Percentiles rank a stretch among this genome's conserved stretches.
These are phyloP conservation scores for Aspergillus sp. DNA, from an alignment of 2,329 filamentous ascomycete species.

Conservation along the genomic window DNA sequence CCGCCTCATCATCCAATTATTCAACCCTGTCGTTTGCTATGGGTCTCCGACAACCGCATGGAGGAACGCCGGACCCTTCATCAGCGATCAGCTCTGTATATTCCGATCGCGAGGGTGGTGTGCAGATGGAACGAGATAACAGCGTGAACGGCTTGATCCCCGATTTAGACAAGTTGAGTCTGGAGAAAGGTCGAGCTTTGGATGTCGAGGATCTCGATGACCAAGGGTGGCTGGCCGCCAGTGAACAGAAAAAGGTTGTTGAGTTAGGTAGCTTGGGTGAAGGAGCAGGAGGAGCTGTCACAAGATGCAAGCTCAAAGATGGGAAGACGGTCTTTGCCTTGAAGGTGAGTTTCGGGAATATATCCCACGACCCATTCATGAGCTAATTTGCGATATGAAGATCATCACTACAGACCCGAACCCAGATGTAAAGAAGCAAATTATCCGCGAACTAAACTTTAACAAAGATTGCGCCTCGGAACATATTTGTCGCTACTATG, in stretches of 20 bases:
- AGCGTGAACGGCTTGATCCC: conserved; percentile 75
- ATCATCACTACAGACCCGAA: conserved; percentile 98
- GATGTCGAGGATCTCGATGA: conserved; percentile 96
- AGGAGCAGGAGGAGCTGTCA: conserved; percentile 93
- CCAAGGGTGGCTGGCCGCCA: conserved; percentile 91
- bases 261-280: conserved; percentile 90
- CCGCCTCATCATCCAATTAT: conserved; percentile 83
- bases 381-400: conserved; percentile 47
- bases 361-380: not conserved
- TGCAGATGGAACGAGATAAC: conserved; percentile 77
- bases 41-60: conserved; percentile 60
- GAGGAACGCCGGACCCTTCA: conserved; percentile 75
- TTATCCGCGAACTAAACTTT: conserved; percentile 91
- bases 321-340: conserved; percentile 94
- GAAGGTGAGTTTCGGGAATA: conserved; percentile 63
- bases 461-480: conserved; percentile 96
- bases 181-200: conserved; percentile 78
- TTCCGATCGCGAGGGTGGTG: conserved; percentile 73
- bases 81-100: conserved; percentile 85
- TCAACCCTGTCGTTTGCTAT: conserved; percentile 81
- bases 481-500: conserved; percentile 97
- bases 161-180: conserved; percentile 74
- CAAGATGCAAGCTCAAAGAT: conserved; percentile 81
- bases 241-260: conserved; percentile 80
- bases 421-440: conserved; percentile 97